phyloP scores from a whole-genome alignment of 371 early-diverging fungal genomes.

The Smittium mucronatum region DNA sequence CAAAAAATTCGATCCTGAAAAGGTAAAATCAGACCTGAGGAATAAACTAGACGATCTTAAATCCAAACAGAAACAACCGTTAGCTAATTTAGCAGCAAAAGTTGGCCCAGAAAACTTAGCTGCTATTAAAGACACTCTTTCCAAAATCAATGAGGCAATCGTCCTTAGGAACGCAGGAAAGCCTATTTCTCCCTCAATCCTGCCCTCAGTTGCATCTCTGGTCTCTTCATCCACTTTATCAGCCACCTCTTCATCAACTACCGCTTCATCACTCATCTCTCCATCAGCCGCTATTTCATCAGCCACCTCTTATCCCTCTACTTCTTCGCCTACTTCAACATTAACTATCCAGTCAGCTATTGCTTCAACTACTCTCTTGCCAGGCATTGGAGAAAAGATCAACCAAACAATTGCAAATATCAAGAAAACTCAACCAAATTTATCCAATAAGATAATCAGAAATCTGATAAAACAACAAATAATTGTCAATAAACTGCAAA shows the following conservation, averaged over 20 bases:
- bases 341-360: too few relatives aligned
- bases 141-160: neutral
- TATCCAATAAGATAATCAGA: neutral
- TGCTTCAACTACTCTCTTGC: too few relatives aligned
- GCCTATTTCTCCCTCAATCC: neutral
- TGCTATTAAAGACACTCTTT: neutral
- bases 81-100: neutral
- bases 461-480: neutral
- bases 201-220: too few relatives aligned
- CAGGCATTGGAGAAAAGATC: neutral
- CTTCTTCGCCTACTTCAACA: too few relatives aligned
- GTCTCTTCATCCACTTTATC: too few relatives aligned
- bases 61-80: neutral
- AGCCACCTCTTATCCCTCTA: too few relatives aligned
- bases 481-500: neutral
- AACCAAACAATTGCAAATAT: neutral
- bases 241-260: too few relatives aligned
- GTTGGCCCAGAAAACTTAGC: neutral
- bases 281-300: too few relatives aligned
- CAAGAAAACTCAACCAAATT: neutral
- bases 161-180: neutral
- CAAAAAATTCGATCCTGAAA: neutral
- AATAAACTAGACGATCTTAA: neutral
- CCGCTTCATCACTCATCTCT: too few relatives aligned
- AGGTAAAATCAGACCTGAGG: neutral